phyloP scores from a whole-genome alignment of 768 basidiomycete genomes.

The Russula sp. region DNA sequence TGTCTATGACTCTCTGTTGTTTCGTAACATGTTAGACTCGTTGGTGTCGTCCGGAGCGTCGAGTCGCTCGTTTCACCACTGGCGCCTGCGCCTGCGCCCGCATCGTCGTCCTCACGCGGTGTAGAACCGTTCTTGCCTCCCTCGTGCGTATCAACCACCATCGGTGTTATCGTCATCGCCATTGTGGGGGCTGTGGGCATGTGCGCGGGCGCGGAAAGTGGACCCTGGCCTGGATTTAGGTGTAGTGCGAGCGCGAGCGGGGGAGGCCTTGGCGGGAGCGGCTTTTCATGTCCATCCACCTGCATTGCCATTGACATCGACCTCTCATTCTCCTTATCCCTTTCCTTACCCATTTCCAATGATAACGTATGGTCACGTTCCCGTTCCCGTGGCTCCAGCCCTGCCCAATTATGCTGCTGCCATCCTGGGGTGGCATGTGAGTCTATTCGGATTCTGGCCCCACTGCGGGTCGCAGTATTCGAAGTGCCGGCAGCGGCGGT shows the following conservation, averaged over 20 bases:
- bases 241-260: slow-evolving; percentile 6
- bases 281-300: slow-evolving; percentile 23
- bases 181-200: background rate
- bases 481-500: background rate
- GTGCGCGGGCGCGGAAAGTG: background rate
- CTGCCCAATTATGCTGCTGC: background rate
- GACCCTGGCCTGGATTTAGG: background rate
- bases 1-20: slow-evolving; percentile 6
- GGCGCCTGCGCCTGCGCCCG: background rate
- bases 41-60: slow-evolving; percentile 22
- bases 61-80: slow-evolving; percentile 5
- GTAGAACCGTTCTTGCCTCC: background rate
- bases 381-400: no score
- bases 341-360: background rate
- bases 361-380: no score
- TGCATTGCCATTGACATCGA: slow-evolving; percentile 10
- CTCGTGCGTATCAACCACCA: background rate
- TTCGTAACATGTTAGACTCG: slow-evolving; percentile 24
- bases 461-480: background rate
- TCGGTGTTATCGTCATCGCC: slow-evolving; percentile 1
- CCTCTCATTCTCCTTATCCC: slow-evolving; percentile 15
- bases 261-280: slow-evolving; percentile 18
- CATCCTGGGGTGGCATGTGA: background rate
- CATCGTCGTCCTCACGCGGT: background rate
- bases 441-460: background rate